Evolutionary conservation across 2,329 filamentous ascomycete species (phyloP).

Genomic region (Trichoderma citrinoviride): DNA sequence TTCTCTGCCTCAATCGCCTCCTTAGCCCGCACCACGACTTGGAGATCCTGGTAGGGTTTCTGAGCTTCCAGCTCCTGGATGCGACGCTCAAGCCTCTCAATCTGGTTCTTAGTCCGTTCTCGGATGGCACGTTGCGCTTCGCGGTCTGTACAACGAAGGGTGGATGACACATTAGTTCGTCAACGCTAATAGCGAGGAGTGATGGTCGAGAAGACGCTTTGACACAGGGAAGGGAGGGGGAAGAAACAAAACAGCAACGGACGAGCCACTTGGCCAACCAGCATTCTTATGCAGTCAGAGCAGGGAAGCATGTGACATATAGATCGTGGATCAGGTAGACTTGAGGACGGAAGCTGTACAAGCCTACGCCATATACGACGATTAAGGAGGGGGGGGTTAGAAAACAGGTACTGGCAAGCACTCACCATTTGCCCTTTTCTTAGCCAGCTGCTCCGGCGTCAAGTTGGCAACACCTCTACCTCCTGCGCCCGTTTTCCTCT

Average conservation of each 20-base stretch:
- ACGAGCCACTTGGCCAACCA: not conserved
- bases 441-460: constrained; percentile 71
- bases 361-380: not conserved
- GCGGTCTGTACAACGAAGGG: constrained; percentile 55
- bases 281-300: not conserved
- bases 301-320: not conserved
- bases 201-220: not conserved
- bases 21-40: constrained; percentile 71
- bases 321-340: not conserved
- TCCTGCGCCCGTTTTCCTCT: constrained; percentile 46
- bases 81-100: constrained; percentile 68
- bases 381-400: not conserved
- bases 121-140: constrained; percentile 84
- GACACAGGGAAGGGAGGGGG: not conserved
- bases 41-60: constrained; percentile 80
- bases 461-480: constrained; percentile 58
- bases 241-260: not conserved
- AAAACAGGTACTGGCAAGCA: constrained; percentile 19
- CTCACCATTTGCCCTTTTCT: constrained; percentile 60
- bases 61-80: constrained; percentile 75
- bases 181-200: not conserved
- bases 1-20: constrained; percentile 77
- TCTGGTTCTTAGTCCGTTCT: constrained; percentile 77
- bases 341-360: not conserved
- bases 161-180: not conserved